phyloP scores from a whole-genome alignment of 2,329 filamentous ascomycete genomes.

The Verticillium isaacii region DNA sequence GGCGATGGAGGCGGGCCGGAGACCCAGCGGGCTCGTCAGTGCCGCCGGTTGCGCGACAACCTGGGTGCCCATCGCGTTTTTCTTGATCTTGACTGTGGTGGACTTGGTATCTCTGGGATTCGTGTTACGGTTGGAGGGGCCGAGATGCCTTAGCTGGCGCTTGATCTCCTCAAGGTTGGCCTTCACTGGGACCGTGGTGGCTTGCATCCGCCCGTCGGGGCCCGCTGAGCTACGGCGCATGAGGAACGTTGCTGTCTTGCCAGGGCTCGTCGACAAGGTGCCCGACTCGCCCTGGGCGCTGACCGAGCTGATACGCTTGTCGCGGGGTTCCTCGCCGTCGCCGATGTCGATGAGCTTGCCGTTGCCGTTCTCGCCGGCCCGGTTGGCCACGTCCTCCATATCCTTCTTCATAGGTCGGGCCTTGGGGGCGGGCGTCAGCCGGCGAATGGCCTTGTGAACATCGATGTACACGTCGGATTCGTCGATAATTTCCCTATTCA shows the following conservation, averaged over 20 bases:
- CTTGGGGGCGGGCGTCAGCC: slow-evolving; percentile 79
- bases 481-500: slow-evolving; percentile 84
- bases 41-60: slow-evolving; percentile 40
- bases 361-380: slow-evolving; percentile 1
- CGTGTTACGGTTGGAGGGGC: slow-evolving; percentile 62
- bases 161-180: slow-evolving; percentile 59
- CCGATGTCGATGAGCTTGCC: slow-evolving; percentile 32
- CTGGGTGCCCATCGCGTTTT: neutral
- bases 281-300: slow-evolving; percentile 31
- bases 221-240: slow-evolving; percentile 53
- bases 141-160: slow-evolving; percentile 59
- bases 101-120: slow-evolving; percentile 59
- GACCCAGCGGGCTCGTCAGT: slow-evolving; percentile 21
- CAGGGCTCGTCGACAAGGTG: slow-evolving; percentile 37
- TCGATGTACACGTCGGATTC: slow-evolving; percentile 98
- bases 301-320: slow-evolving; percentile 27
- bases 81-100: slow-evolving; percentile 64
- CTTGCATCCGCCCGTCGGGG: slow-evolving; percentile 45
- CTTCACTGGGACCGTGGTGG: slow-evolving; percentile 48
- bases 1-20: slow-evolving; percentile 15
- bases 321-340: slow-evolving; percentile 28
- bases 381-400: slow-evolving; percentile 22
- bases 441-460: slow-evolving; percentile 94
- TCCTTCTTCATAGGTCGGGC: slow-evolving; percentile 47
- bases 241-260: slow-evolving; percentile 52